These are phyloP conservation scores for Xylariaceae sp. DNA, from an alignment of 2,329 filamentous ascomycete species.

Conservation along the genomic window DNA sequence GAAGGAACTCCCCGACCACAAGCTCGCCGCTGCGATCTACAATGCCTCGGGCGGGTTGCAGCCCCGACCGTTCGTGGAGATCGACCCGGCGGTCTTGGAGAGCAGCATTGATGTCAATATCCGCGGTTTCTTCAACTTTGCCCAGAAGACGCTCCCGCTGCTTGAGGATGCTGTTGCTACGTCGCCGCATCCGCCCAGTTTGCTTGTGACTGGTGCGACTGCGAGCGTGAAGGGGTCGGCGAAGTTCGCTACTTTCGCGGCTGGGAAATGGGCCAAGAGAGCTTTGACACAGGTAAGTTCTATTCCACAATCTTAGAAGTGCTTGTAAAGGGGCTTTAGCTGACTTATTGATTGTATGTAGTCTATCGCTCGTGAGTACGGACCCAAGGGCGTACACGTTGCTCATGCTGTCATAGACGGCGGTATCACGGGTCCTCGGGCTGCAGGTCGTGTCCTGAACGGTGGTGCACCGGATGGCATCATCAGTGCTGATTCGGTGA, in stretches of 20 bases:
- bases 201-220: slow-evolving; percentile 75
- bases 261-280: slow-evolving; percentile 66
- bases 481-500: slow-evolving; percentile 62
- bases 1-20: slow-evolving; percentile 52
- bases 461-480: slow-evolving; percentile 45
- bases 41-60: slow-evolving; percentile 57
- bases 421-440: slow-evolving; percentile 68
- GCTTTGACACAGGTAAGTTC: slow-evolving; percentile 66
- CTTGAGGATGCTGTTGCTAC: slow-evolving; percentile 53
- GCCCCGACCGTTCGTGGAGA: slow-evolving; percentile 54
- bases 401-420: slow-evolving; percentile 72
- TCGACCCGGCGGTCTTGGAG: slow-evolving; percentile 46
- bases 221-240: slow-evolving; percentile 65
- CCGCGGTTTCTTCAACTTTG: slow-evolving; percentile 66
- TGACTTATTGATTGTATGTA: too few species aligned
- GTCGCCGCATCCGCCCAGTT: slow-evolving; percentile 57
- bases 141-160: slow-evolving; percentile 60
- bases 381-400: slow-evolving; percentile 69
- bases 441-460: slow-evolving; percentile 44
- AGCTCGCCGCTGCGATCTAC: slow-evolving; percentile 64
- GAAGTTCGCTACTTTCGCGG: slow-evolving; percentile 59
- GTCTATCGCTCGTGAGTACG: slow-evolving; percentile 68
- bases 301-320: too few species aligned
- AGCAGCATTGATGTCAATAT: slow-evolving; percentile 42
- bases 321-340: too few species aligned